A percentile compares a stretch with the other conserved stretches of the same genome.
phyloP scores from a whole-genome alignment of 108 stramenopile genomes.

The Aurantiochytrium sp. region DNA sequence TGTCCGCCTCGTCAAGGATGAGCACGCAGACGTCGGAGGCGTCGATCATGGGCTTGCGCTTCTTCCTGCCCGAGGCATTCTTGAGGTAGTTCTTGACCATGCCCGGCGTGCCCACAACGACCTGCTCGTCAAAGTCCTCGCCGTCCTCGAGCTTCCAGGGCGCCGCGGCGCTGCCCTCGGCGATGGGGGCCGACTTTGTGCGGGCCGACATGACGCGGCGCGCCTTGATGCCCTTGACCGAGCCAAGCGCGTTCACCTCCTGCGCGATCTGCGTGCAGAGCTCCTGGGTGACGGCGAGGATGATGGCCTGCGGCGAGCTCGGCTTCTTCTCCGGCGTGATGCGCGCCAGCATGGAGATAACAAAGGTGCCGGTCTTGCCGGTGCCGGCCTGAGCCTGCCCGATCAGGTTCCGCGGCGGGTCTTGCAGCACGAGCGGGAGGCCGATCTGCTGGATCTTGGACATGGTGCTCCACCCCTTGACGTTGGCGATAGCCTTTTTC shows the following conservation, averaged over 20 bases:
- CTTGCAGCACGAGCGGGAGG: neutral
- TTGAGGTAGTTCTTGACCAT: constrained; percentile 26
- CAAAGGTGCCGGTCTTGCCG: constrained; percentile 38
- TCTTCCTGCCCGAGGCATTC: constrained; percentile 13
- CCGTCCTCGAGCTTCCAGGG: neutral
- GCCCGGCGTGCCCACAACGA: constrained; percentile 20
- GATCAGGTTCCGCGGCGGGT: constrained; percentile 25
- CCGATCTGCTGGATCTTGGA: constrained; percentile 30
- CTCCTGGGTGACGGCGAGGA: constrained; percentile 22
- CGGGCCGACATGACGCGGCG: neutral
- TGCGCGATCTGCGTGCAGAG: constrained; percentile 29
- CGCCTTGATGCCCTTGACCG: constrained; percentile 4
- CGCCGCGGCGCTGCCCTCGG: neutral
- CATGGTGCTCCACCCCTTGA: constrained; percentile 21
- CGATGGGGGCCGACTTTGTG: neutral
- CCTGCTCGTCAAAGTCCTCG: constrained; percentile 27
- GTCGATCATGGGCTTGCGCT: constrained; percentile 28
- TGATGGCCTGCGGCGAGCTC: constrained; percentile 24
- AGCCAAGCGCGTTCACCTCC: constrained; percentile 21
- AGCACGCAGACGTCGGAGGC: neutral
- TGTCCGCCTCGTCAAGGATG: constrained; percentile 35
- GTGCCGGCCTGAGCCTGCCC: constrained; percentile 43
- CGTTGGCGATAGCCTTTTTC: constrained; percentile 19
- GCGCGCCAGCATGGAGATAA: constrained; percentile 26
- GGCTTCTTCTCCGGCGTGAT: neutral